Base-by-base conservation (phyloP, 2,329 filamentous ascomycete genomes). In the Aquanectria penicillioides region DNA sequence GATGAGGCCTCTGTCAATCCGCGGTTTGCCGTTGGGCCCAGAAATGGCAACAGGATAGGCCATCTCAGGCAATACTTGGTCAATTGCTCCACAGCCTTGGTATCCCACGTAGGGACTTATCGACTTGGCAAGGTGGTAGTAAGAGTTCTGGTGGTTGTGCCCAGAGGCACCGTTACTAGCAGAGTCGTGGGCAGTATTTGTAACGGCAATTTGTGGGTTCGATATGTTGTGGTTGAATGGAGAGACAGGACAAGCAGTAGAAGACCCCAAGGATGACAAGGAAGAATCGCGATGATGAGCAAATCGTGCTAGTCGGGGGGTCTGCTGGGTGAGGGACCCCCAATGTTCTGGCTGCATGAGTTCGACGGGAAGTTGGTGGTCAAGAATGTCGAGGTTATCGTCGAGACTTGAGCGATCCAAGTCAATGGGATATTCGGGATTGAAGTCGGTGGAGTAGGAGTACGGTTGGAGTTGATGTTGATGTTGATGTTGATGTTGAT, bases 251-350 rank as follows among this genome's bases (percentile, higher is more conserved):
- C 83, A 84, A 29, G 83, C 80, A 0, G 59, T 62, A 2, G 86
- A 88, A 20, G 86, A 88, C 10, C 83, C 85, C 34, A 88, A 67
- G 0, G 86, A 88, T 0, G 86, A 88, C 31, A 86, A 75, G 6
- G 86, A 88, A 2, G 86, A 85, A 63, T 88, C 85, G 64, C 86
- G 82, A 40, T 88, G 80, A 67, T 89, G 86, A 22, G 78, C 68
- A 31, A 79, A 71, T 13, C 78, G 76, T 54, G 73, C 72, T 33
- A 74, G 61, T 67, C 76, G 77, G 18, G 75, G 72, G 31, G 75
- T 76, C 59, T 76, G 71, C 59, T 78, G 78, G 57, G 71, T 70
- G 52, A 72, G 62, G 18, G 68, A 61, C 52, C 75, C 71, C 78
- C 78, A 82, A 12, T 74, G 48, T 55, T 82, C 80, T 22, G 78